Evolutionary conservation across 257 asterid genomes (phyloP).

Genomic region (Ligustrum vulgare): DNA sequence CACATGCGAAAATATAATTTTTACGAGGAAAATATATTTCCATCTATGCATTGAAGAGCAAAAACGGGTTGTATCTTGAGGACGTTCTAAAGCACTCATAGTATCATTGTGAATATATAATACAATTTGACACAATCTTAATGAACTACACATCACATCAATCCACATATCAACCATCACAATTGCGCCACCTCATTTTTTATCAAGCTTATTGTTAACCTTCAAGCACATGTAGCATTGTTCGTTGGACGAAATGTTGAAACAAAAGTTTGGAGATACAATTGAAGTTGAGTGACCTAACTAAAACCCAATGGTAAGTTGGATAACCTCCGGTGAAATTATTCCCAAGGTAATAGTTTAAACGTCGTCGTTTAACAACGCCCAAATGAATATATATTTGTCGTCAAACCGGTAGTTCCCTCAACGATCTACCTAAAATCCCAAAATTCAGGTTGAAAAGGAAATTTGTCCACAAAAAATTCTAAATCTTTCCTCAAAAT

Average conservation of each 20-base stretch:
- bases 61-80: no score
- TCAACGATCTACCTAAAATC: constrained; percentile 27
- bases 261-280: background rate
- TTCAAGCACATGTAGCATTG: no score
- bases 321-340: background rate
- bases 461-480: background rate
- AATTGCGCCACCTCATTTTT: no score
- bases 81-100: no score
- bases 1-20: background rate
- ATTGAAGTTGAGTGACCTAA: background rate
- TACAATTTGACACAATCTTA: no score
- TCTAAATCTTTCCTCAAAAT: constrained; percentile 7
- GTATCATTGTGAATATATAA: no score
- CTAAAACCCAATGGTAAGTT: background rate
- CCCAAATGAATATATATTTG: constrained; percentile 8
- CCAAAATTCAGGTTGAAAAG: constrained; percentile 32
- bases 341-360: background rate
- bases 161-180: no score
- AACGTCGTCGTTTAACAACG: constrained; percentile 21
- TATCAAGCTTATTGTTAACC: no score
- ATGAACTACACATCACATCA: no score
- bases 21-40: no score
- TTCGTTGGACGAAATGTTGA: background rate
- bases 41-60: no score
- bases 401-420: constrained; percentile 35